phyloP scores from a whole-genome alignment of 805 yeast genomes.

The Scheffersomyces ergatensis region DNA sequence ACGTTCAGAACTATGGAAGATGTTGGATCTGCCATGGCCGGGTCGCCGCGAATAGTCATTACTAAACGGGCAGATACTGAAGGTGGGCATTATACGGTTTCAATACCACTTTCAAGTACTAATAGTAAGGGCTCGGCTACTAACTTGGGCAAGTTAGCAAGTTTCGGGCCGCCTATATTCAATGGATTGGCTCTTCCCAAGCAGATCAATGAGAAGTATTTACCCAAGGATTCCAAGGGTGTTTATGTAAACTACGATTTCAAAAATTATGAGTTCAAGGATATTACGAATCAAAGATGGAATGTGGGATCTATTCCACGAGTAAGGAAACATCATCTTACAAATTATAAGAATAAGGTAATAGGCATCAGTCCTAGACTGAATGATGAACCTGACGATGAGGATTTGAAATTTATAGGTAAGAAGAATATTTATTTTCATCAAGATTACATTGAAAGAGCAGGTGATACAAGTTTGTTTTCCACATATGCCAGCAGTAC shows the following conservation, averaged over 20 bases:
- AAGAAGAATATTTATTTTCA: constrained; percentile 37
- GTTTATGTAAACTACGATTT: constrained; percentile 7
- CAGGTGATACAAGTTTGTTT: constrained; percentile 4
- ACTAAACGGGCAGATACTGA: constrained; percentile 20
- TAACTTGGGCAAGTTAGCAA: background rate
- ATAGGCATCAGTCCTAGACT: background rate
- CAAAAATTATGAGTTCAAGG: constrained; percentile 26
- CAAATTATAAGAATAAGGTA: constrained; percentile 4
- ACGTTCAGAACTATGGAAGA: constrained; percentile 19
- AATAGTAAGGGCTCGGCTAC: background rate
- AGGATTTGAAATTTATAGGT: constrained; percentile 25
- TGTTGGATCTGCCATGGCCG: constrained; percentile 10
- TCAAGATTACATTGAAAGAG: constrained; percentile 24
- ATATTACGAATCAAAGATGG: constrained; percentile 27
- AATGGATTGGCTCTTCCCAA: constrained; percentile 24
- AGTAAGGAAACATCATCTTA: constrained; percentile 18
- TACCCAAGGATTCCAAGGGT: too few relatives aligned
- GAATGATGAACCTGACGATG: constrained; percentile 2
- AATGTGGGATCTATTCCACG: constrained; percentile 47
- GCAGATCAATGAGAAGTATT: constrained; percentile 16
- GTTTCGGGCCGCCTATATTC: constrained; percentile 8
- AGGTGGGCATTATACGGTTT: constrained; percentile 27
- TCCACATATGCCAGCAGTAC: background rate
- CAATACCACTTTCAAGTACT: constrained; percentile 11
- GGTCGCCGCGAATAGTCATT: constrained; percentile 26